Percentiles rank a stretch among this genome's conserved stretches.
phyloP scores from a whole-genome alignment of 805 yeast genomes.

The Ogataea chonburiensis region DNA sequence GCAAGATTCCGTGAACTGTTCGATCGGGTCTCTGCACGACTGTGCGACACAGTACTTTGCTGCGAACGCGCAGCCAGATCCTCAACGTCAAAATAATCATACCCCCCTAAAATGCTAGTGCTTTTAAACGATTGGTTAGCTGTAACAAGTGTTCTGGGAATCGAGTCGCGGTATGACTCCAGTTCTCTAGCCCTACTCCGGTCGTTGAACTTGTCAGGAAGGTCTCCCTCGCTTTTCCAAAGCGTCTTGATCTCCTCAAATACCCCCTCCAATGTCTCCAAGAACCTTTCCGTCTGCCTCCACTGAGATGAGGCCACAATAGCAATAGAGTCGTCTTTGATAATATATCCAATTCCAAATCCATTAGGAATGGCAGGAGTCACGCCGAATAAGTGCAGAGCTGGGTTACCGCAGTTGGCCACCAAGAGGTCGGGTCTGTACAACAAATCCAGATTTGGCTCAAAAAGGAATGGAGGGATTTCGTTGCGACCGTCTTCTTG shows the following conservation, averaged over 20 bases:
- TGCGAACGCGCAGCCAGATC: constrained; percentile 49
- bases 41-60: constrained; percentile 27
- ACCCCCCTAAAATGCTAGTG: constrained; percentile 51
- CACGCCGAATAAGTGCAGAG: constrained; percentile 55
- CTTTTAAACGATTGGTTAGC: constrained; percentile 29
- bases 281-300: constrained; percentile 56
- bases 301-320: constrained; percentile 57
- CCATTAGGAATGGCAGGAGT: constrained; percentile 60
- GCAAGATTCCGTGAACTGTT: constrained; percentile 25
- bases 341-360: constrained; percentile 56
- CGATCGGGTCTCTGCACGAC: constrained; percentile 30
- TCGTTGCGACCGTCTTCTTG: constrained; percentile 32
- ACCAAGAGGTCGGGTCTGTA: constrained; percentile 39
- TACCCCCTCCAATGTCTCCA: constrained; percentile 51
- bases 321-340: constrained; percentile 50
- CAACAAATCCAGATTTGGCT: constrained; percentile 35
- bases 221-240: constrained; percentile 29
- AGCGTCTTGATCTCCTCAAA: constrained; percentile 43
- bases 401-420: constrained; percentile 63
- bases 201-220: constrained; percentile 10
- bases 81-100: constrained; percentile 59
- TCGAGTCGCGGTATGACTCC: constrained; percentile 30
- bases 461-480: constrained; percentile 46
- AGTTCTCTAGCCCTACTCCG: constrained; percentile 25
- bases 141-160: constrained; percentile 34